Evolutionary conservation across 192 early-diverging fungal genomes (phyloP).

Genomic region (Umbelopsis sp.): DNA sequence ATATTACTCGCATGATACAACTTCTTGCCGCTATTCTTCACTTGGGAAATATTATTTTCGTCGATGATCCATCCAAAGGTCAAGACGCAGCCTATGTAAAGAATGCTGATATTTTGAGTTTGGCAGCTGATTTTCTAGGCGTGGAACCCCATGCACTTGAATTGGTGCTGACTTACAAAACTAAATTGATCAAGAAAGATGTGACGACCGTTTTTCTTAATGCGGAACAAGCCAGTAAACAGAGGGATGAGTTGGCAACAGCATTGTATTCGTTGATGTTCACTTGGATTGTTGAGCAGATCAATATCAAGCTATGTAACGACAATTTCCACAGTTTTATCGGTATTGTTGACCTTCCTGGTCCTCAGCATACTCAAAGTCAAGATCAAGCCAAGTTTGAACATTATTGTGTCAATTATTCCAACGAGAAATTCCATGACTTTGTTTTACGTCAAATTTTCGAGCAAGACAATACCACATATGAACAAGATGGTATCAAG

Average conservation of each 20-base stretch:
- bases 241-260: slow-evolving; percentile 72
- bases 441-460: slow-evolving; percentile 74
- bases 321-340: slow-evolving; percentile 73
- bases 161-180: slow-evolving; percentile 79
- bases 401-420: slow-evolving; percentile 77
- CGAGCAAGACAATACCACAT: slow-evolving; percentile 64
- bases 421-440: slow-evolving; percentile 86
- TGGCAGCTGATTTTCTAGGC: slow-evolving; percentile 82
- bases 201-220: slow-evolving; percentile 83
- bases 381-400: slow-evolving; percentile 54
- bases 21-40: slow-evolving; percentile 84
- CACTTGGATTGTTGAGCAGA: slow-evolving; percentile 81
- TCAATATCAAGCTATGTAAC: slow-evolving; percentile 80
- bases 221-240: slow-evolving; percentile 64
- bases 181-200: slow-evolving; percentile 80
- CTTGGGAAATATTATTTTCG: slow-evolving; percentile 87
- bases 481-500: slow-evolving; percentile 59
- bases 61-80: slow-evolving; percentile 61
- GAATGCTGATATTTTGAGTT: slow-evolving; percentile 74
- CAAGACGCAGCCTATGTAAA: slow-evolving; percentile 78
- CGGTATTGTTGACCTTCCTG: slow-evolving; percentile 85
- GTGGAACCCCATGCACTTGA: slow-evolving; percentile 71
- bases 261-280: slow-evolving; percentile 84
- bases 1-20: slow-evolving; percentile 84
- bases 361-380: slow-evolving; percentile 61